Percentiles rank a stretch among this genome's conserved stretches.
Conservation (phyloP, 306 rosid genomes). For the Quillaja saponaria region DNA sequence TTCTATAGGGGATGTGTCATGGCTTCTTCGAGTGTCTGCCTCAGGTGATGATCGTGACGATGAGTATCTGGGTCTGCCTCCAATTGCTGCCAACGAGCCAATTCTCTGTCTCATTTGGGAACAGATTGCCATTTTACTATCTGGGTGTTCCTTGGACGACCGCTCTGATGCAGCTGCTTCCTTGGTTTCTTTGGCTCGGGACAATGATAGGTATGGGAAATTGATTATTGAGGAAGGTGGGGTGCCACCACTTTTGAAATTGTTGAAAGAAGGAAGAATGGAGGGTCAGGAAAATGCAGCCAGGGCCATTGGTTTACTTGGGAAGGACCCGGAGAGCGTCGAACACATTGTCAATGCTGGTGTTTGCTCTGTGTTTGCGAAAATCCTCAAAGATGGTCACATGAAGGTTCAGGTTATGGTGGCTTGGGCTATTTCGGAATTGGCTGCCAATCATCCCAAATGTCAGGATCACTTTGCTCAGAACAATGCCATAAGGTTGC, state of each 20-base stretch:
- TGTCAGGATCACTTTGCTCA: conserved; percentile 78
- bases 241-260: conserved; percentile 50
- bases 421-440: conserved; percentile 73
- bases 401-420: conserved; percentile 68
- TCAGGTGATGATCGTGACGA: conserved; percentile 65
- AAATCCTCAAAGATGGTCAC: conserved; percentile 72
- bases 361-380: conserved; percentile 58
- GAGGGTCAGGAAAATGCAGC: conserved; percentile 76
- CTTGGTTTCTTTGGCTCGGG: conserved; percentile 64
- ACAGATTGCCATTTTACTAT: conserved; percentile 54
- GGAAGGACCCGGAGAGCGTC: conserved; percentile 66
- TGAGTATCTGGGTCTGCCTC: conserved; percentile 73
- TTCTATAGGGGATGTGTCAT: conserved; percentile 70
- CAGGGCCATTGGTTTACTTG: conserved; percentile 62
- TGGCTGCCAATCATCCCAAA: conserved; percentile 61
- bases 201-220: conserved; percentile 68
- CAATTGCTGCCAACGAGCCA: conserved; percentile 72
- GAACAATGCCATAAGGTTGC: conserved; percentile 63
- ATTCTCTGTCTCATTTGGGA: conserved; percentile 76
- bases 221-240: conserved; percentile 77
- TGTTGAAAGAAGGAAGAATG: conserved; percentile 56
- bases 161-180: conserved; percentile 79
- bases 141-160: conserved; percentile 46
- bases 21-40: conserved; percentile 79
- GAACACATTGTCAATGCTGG: conserved; percentile 69